A percentile compares a stretch with the other conserved stretches of the same genome.
Evolutionary conservation across 1,284 basidiomycete species (phyloP).

Genomic region (Flammula alnicola): DNA sequence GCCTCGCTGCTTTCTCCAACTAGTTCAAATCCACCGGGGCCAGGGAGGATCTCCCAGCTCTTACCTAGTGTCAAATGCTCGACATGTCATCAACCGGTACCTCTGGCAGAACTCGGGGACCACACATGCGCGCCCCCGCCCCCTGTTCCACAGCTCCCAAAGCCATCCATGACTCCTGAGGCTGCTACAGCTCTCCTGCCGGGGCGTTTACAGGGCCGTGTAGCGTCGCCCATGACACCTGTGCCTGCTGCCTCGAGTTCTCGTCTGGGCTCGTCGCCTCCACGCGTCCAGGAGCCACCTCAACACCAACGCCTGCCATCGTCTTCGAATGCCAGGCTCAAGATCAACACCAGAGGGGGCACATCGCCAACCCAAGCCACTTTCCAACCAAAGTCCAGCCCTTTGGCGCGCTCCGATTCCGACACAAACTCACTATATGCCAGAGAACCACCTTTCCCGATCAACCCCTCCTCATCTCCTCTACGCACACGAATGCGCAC

Average conservation of each 20-base stretch:
- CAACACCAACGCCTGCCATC: conserved; percentile 28
- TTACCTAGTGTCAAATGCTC: conserved; percentile 86
- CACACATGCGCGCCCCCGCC: conserved; percentile 66
- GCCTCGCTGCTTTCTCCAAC: conserved; percentile 35
- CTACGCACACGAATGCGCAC: conserved; percentile 25
- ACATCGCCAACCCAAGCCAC: conserved; percentile 23
- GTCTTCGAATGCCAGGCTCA: conserved; percentile 27
- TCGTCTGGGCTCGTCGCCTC: conserved; percentile 21
- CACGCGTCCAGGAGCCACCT: conserved; percentile 32
- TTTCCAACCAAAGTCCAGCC: conserved; percentile 36
- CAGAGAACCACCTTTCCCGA: conserved; percentile 16
- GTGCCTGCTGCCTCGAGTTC: conserved; percentile 19
- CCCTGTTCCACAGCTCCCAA: conserved; percentile 46
- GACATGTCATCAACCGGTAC: conserved; percentile 69
- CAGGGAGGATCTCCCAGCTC: conserved; percentile 68
- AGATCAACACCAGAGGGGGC: conserved; percentile 30
- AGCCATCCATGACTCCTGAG: conserved; percentile 38
- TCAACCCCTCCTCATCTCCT: conserved; percentile 15
- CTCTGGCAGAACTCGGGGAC: conserved; percentile 71
- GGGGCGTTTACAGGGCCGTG: conserved; percentile 41
- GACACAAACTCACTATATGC: conserved; percentile 17
- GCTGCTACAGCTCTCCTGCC: conserved; percentile 40
- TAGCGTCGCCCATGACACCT: conserved; percentile 26
- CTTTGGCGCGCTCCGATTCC: conserved; percentile 32
- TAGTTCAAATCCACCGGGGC: conserved; percentile 39